These are phyloP conservation scores for Symbiodinium pilosum DNA, from an alignment of 73 alveolate genomes.

Conservation along the genomic window DNA sequence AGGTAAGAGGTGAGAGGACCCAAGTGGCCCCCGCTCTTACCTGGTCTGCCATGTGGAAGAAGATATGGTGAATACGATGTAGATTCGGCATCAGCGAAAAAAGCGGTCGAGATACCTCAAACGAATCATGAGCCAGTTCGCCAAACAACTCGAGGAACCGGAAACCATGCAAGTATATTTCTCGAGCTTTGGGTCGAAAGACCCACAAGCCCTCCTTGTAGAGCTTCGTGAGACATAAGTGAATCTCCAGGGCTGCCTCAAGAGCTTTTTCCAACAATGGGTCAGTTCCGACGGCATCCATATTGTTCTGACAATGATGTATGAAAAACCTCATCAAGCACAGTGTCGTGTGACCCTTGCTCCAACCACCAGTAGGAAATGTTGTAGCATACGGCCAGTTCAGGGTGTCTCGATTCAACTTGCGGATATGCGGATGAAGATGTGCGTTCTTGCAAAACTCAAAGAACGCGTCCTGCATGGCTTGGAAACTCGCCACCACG, in stretches of 20 bases:
- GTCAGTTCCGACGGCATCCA: not conserved
- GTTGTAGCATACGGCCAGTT: not conserved
- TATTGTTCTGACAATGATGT: not conserved
- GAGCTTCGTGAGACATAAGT: not conserved
- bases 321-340: not conserved
- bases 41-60: not conserved
- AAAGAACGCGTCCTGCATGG: not conserved
- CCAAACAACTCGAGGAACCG: not conserved
- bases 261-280: not conserved
- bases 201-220: conserved; percentile 8
- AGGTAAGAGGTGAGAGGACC: not conserved
- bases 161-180: not conserved
- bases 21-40: not conserved
- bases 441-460: not conserved
- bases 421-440: not conserved
- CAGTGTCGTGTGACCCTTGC: conserved; percentile 26
- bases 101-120: not conserved
- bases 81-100: conserved; percentile 22
- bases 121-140: not conserved
- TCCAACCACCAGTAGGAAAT: conserved; percentile 15
- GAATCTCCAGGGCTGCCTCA: not conserved
- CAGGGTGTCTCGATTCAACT: not conserved
- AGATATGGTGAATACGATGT: not conserved
- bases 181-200: not conserved
- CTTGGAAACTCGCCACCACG: not conserved